Base-by-base conservation (phyloP, 1,284 basidiomycete genomes). In the Sparassis latifolia region DNA sequence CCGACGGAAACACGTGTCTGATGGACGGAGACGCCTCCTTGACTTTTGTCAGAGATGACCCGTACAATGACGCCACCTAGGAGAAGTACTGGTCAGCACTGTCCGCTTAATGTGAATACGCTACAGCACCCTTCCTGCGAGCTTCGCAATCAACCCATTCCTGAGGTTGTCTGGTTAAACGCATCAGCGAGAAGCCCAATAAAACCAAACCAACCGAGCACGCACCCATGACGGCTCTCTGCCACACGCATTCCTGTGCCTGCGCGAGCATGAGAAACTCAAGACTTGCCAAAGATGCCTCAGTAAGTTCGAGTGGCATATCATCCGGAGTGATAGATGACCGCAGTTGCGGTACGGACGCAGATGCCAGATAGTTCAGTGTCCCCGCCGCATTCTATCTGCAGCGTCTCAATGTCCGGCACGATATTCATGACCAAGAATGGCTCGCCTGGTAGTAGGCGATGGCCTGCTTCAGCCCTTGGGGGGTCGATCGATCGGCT, bases 181-280 rank as follows among this genome's bases (percentile, higher is more conserved):
- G 20, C 48, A 47, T 47, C 35, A 33, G 35, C 12, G 35, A 6
- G 35, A 37, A 37, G 6, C 7, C 35, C 35, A 12, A 37, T 42
- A 12, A 33, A 9, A 47, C 39, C 41, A 45, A 46, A 46, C 43
- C 27, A 48, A 42, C 43, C 27, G 29, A 20, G 29, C 38, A 62
- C 67, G 62, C 63, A 91, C 92, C 89, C 55, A 92, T 70, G 55
- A 89, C 86, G 4, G 93, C 95, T 58, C 89, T 83, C 65, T 97
- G 94, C 95, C 96, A 98, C 49, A 86, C 91, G 62, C 93, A 97
- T 71, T 99, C 96, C 62, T 98, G 95, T 0, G 94, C 95, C 69
- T 98, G 93, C 0, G 93, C 93, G 1, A 97, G 77, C 80, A 93
- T 89, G 49, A 97, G 77, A 56, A 74, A 79, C 59, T 89, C 80